Conservation (phyloP, 148 eudicot genomes). For the Spergularia marina region DNA sequence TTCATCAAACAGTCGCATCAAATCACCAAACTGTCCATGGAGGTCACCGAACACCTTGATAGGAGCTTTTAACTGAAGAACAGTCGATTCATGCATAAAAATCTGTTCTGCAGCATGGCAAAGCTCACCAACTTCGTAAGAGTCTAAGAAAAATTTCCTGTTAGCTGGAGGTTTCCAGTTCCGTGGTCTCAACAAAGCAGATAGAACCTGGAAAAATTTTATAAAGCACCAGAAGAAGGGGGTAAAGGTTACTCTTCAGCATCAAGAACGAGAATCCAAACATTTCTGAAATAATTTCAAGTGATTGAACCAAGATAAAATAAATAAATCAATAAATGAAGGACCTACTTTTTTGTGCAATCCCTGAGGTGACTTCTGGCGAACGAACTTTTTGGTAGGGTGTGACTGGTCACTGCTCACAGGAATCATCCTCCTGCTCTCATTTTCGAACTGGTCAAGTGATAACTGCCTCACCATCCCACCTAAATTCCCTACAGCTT, state of each 20-base stretch:
- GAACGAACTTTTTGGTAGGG: conserved; percentile 53
- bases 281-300: background rate
- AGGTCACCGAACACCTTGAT: conserved; percentile 98
- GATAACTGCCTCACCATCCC: conserved; percentile 95
- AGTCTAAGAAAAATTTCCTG: conserved; percentile 90
- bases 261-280: background rate
- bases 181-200: conserved; percentile 84
- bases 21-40: conserved; percentile 96
- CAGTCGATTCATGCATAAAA: conserved; percentile 90
- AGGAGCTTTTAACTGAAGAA: conserved; percentile 95
- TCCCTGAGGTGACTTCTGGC: conserved; percentile 92
- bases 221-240: conserved; percentile 19
- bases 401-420: conserved; percentile 52
- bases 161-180: conserved; percentile 88
- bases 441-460: conserved; percentile 96
- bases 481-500: conserved; percentile 80
- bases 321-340: background rate
- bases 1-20: conserved; percentile 96
- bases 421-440: conserved; percentile 90
- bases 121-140: conserved; percentile 96
- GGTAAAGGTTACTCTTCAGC: background rate
- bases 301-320: background rate
- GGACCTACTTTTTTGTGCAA: conserved; percentile 85
- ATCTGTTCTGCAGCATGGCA: conserved; percentile 97
- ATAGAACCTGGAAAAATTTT: conserved; percentile 57